A percentile compares a stretch with the other conserved stretches of the same genome.
These are phyloP conservation scores for Patellifolia procumbens DNA, from an alignment of 179 eudicot genomes.

Conservation along the genomic window DNA sequence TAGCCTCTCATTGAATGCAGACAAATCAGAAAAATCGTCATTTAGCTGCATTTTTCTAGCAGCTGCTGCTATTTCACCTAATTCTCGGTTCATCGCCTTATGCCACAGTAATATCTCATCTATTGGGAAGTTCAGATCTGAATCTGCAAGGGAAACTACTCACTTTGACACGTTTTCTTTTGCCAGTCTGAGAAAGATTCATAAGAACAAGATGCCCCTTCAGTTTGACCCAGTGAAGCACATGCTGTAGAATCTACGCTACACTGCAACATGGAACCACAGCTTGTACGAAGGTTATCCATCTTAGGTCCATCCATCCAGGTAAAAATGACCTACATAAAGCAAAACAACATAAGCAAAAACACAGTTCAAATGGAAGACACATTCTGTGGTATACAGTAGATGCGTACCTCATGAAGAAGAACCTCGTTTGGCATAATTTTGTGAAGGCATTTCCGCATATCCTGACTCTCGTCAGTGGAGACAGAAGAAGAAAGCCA, in stretches of 20 bases:
- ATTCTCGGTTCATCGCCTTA: slow-evolving; percentile 73
- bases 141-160: slow-evolving; percentile 35
- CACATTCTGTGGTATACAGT: slow-evolving; percentile 6
- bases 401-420: slow-evolving; percentile 74
- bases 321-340: slow-evolving; percentile 70
- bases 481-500: slow-evolving; percentile 91
- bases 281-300: slow-evolving; percentile 30
- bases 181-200: slow-evolving; percentile 49
- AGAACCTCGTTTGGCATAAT: slow-evolving; percentile 83
- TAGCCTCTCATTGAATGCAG: slow-evolving; percentile 75
- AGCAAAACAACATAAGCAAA: slow-evolving; percentile 24
- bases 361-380: slow-evolving; percentile 12
- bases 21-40: slow-evolving; percentile 73
- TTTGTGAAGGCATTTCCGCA: slow-evolving; percentile 70
- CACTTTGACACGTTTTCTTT: slow-evolving; percentile 48
- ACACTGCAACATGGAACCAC: slow-evolving; percentile 41
- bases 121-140: slow-evolving; percentile 50
- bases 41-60: slow-evolving; percentile 71
- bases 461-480: slow-evolving; percentile 73
- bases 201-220: slow-evolving; percentile 48
- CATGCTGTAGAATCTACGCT: slow-evolving; percentile 37
- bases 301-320: slow-evolving; percentile 86
- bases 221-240: slow-evolving; percentile 34
- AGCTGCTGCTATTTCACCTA: slow-evolving; percentile 78
- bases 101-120: slow-evolving; percentile 93